Base-by-base conservation (phyloP, 192 early-diverging fungal genomes). In the Coemansia erecta region DNA sequence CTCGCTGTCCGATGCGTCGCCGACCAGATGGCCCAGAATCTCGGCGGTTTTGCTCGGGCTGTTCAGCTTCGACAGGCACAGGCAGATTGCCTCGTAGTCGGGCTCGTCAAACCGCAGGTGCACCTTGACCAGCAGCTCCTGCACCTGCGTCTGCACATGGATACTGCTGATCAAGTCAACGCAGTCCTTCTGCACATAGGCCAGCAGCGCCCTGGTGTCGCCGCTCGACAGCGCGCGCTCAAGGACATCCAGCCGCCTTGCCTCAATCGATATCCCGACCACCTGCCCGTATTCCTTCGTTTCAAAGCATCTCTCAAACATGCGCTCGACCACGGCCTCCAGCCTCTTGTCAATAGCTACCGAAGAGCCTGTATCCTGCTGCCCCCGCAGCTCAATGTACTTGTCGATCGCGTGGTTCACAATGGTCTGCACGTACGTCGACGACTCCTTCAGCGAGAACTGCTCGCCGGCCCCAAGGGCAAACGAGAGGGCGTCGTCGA, bases 261-360 rank as follows among this genome's bases (percentile, higher is more conserved):
- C 76, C 78, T 99, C 97, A 21, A 99, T 74, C 1, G 96, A 91
- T 75, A 99, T 95, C 11, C 97, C 97, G 61, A 99, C 86, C 14
- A 91, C 95, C 84, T 92, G 68, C 4, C 17, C 56, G 19, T 92
- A 90, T 58, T 99, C 92, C 17, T 85, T 81, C 57, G 90, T 85
- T 33, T 85, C 85, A 63, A 90, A 90, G 82, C 95, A 98, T 26
- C 94, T 86, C 48, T 89, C 79, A 75, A 99, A 92, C 93, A 99
- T 97, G 55, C 90, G 85, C 66, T 98, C 92, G 0, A 99, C 94
- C 22, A 99, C 85, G 45, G 86, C 85, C 74, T 92, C 86, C 45
- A 98, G 83, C 51, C 89, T 76, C 14, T 83, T 75, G 55, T 97
- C 94, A 42, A 98, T 83, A 21, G 76, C 67, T 19, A 62, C 45